Conservation (phyloP, 352 stramenopile genomes). For the Pythium chondricola region DNA sequence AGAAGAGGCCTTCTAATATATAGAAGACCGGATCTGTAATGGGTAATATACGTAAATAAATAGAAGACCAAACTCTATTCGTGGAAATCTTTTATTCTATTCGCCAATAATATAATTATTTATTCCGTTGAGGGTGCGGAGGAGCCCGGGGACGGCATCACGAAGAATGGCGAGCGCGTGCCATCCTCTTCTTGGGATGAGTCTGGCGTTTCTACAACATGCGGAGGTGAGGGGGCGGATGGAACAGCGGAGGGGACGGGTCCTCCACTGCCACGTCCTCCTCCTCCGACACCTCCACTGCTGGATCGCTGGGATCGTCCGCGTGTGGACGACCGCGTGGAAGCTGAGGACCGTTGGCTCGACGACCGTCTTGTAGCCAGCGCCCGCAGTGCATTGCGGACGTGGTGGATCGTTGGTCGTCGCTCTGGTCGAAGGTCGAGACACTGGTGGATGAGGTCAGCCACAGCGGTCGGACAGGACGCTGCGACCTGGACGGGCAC, state of each 20-base stretch:
- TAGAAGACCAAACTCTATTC: too few species aligned
- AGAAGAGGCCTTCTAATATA: too few species aligned
- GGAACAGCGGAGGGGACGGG: neutral
- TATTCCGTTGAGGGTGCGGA: neutral
- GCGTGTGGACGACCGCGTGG: neutral
- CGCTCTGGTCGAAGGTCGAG: constrained; percentile 1
- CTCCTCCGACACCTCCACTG: neutral
- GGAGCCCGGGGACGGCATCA: neutral
- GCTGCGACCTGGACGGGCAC: neutral
- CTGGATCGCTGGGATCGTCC: neutral
- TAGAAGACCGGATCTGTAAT: too few species aligned
- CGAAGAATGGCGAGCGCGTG: neutral
- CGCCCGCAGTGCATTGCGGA: constrained; percentile 5
- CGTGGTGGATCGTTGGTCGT: constrained; percentile 2
- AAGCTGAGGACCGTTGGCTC: neutral
- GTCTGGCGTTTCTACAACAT: too few species aligned
- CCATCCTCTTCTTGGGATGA: neutral
- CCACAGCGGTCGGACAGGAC: constrained; percentile 7
- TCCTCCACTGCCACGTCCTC: neutral
- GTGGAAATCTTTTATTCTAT: too few species aligned
- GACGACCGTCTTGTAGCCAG: neutral
- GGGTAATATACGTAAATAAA: too few species aligned
- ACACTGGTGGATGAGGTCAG: constrained; percentile 12
- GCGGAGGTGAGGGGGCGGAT: neutral
- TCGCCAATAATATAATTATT: too few species aligned